A percentile compares a stretch with the other conserved stretches of the same genome.
These are phyloP conservation scores for Umbelopsis isabellina DNA, from an alignment of 192 early-diverging fungal genomes.

Conservation along the genomic window DNA sequence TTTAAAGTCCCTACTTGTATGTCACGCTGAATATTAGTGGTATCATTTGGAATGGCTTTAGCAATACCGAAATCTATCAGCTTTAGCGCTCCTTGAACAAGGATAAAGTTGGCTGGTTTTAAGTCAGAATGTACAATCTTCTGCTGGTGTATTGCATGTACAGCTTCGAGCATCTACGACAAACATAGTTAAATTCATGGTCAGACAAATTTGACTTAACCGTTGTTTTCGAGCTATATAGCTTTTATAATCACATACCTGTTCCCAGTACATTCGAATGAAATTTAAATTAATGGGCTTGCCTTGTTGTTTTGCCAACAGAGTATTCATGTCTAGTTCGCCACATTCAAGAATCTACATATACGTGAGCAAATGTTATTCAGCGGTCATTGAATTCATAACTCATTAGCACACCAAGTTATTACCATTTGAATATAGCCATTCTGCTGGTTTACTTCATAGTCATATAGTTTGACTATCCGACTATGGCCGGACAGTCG, in stretches of 20 bases:
- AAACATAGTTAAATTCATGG: slow-evolving; percentile 3
- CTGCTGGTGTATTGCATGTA: slow-evolving; percentile 82
- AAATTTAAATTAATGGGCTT: slow-evolving; percentile 69
- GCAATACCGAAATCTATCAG: slow-evolving; percentile 99
- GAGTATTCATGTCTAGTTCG: slow-evolving; percentile 80
- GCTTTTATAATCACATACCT: slow-evolving; percentile 44
- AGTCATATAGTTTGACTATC: slow-evolving; percentile 83
- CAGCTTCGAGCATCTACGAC: slow-evolving; percentile 84
- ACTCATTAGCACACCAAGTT: background rate
- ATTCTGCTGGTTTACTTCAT: slow-evolving; percentile 67
- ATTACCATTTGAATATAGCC: slow-evolving; percentile 72
- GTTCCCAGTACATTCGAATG: slow-evolving; percentile 85
- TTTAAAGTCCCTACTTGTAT: slow-evolving; percentile 88
- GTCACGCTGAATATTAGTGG: slow-evolving; percentile 90
- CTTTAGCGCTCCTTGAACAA: slow-evolving; percentile 85
- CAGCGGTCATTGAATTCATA: background rate
- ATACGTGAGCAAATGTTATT: background rate
- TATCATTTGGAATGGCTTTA: slow-evolving; percentile 91
- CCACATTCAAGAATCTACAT: slow-evolving; percentile 82
- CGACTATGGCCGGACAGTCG: slow-evolving; percentile 62
- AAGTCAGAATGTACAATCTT: slow-evolving; percentile 93
- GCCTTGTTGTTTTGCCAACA: slow-evolving; percentile 53
- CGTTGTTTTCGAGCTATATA: background rate
- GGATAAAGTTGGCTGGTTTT: slow-evolving; percentile 95
- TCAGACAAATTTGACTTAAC: background rate